Percentiles rank a stretch among this genome's conserved stretches.
These are phyloP conservation scores for Leucocoprinus sp. DNA, from an alignment of 768 basidiomycete species.

Conservation along the genomic window DNA sequence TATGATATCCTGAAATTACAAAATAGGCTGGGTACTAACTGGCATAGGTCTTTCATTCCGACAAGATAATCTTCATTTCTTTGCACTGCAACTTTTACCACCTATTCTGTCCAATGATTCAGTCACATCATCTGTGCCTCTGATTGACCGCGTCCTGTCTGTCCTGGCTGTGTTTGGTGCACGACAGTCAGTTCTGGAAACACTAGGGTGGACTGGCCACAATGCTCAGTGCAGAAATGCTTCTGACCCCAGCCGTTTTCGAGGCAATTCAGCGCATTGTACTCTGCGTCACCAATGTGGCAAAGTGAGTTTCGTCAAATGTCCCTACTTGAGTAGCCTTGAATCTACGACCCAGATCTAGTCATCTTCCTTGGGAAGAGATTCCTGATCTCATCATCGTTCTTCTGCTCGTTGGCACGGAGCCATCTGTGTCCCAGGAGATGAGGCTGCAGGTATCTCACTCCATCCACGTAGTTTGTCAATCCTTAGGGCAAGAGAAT, in stretches of 20 bases:
- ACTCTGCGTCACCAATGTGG: slow-evolving; percentile 31
- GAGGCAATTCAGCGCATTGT: slow-evolving; percentile 33
- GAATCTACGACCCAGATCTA: slow-evolving; percentile 20
- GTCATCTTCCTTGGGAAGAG: slow-evolving; percentile 29
- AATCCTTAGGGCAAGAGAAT: slow-evolving; percentile 26
- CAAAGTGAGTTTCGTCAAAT: slow-evolving; percentile 31
- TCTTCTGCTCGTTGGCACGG: slow-evolving; percentile 50
- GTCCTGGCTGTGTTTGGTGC: slow-evolving; percentile 40
- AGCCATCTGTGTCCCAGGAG: slow-evolving; percentile 36
- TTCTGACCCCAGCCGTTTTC: slow-evolving; percentile 19
- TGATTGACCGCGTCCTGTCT: slow-evolving; percentile 24
- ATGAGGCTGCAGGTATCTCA: slow-evolving; percentile 38
- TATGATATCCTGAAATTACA: neutral
- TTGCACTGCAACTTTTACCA: slow-evolving; percentile 12
- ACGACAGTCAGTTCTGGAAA: slow-evolving; percentile 24
- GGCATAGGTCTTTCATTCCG: neutral
- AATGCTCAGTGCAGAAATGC: slow-evolving; percentile 9
- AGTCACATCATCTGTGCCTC: neutral
- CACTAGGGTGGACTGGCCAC: slow-evolving; percentile 23
- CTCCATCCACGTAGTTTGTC: slow-evolving; percentile 40
- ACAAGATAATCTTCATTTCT: neutral
- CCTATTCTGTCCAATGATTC: slow-evolving; percentile 9
- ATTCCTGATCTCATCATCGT: slow-evolving; percentile 39
- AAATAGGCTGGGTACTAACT: neutral
- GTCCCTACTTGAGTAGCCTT: neutral